phyloP scores from a whole-genome alignment of 108 stramenopile genomes.

The Cyclotella kingstonii region DNA sequence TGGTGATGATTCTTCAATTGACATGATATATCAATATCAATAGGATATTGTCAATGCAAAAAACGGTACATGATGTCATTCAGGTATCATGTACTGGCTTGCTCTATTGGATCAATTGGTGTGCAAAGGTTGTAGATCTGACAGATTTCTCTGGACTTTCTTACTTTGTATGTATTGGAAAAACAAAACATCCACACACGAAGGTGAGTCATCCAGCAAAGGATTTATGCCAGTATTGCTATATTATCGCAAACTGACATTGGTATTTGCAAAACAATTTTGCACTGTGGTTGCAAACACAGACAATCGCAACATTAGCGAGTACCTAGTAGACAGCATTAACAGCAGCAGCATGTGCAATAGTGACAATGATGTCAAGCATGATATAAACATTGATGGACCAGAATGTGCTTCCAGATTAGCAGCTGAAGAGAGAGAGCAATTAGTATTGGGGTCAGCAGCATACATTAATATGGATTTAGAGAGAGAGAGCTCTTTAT shows the following conservation, averaged over 20 bases:
- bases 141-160: background rate
- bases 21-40: background rate
- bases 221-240: slow-evolving; percentile 24
- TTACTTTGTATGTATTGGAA: slow-evolving; percentile 3
- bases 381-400: too few relatives aligned
- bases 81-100: background rate
- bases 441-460: too few relatives aligned
- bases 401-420: too few relatives aligned
- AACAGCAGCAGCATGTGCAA: slow-evolving; percentile 3
- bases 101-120: background rate
- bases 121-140: background rate
- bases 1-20: background rate
- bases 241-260: slow-evolving; percentile 13
- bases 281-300: background rate
- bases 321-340: too few relatives aligned
- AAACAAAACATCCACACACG: slow-evolving; percentile 9
- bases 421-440: too few relatives aligned
- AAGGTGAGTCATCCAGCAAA: slow-evolving; percentile 15
- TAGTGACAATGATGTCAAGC: too few relatives aligned
- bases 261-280: background rate
- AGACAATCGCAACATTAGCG: background rate
- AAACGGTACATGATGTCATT: background rate
- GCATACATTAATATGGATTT: too few relatives aligned
- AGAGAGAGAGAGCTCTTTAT: too few relatives aligned
- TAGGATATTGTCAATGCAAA: background rate